Evolutionary conservation across 257 asterid genomes (phyloP).

Genomic region (Gentiana dahurica): DNA sequence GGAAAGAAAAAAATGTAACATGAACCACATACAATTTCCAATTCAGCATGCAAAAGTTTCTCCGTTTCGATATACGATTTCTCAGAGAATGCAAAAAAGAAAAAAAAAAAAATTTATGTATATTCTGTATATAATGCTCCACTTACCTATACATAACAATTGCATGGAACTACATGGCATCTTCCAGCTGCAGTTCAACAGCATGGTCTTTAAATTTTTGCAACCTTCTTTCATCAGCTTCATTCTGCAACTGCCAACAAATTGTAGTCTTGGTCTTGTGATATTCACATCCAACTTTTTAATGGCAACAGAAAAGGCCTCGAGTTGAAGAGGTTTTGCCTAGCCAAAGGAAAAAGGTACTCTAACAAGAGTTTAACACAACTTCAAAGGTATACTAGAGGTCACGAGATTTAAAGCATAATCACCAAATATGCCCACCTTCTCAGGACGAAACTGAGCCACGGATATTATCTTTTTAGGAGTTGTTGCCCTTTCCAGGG

Average conservation of each 20-base stretch:
- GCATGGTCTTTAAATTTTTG: slow-evolving; percentile 68
- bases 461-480: slow-evolving; percentile 76
- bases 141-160: slow-evolving; percentile 75
- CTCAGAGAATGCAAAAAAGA: too few relatives aligned
- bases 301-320: slow-evolving; percentile 74
- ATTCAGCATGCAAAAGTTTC: too few relatives aligned
- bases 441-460: slow-evolving; percentile 98
- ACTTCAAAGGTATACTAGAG: slow-evolving; percentile 9
- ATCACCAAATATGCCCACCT: slow-evolving; percentile 72
- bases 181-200: slow-evolving; percentile 52
- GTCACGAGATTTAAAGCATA: slow-evolving; percentile 14
- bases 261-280: slow-evolving; percentile 68
- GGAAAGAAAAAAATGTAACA: too few relatives aligned
- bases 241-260: slow-evolving; percentile 96
- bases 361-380: slow-evolving; percentile 17
- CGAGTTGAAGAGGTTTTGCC: slow-evolving; percentile 89
- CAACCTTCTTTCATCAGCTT: slow-evolving; percentile 84
- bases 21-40: too few relatives aligned
- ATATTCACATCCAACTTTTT: slow-evolving; percentile 37
- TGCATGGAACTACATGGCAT: slow-evolving; percentile 81
- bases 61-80: too few relatives aligned
- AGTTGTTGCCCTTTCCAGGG: slow-evolving; percentile 50
- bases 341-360: slow-evolving; percentile 17
- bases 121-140: not conserved
- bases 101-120: too few relatives aligned